Conservation (phyloP, 805 yeast species). For the Yarrowia sp. region DNA sequence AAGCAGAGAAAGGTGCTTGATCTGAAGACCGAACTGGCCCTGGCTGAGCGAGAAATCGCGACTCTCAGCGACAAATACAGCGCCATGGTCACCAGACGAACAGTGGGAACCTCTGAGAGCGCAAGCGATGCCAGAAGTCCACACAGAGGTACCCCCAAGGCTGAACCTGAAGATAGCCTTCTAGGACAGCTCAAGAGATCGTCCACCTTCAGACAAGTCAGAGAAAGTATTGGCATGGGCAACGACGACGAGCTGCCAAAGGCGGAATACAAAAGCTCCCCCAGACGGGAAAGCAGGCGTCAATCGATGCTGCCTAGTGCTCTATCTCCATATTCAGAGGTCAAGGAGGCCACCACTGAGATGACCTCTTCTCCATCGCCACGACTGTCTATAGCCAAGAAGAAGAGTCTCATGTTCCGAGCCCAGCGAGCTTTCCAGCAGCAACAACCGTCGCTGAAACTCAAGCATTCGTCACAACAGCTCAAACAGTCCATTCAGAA, state of each 20-base stretch:
- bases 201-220: constrained; percentile 22
- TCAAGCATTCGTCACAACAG: constrained; percentile 38
- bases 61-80: constrained; percentile 18
- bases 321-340: constrained; percentile 13
- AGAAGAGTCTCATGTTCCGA: constrained; percentile 38
- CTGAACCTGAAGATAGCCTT: constrained; percentile 7
- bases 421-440: constrained; percentile 35
- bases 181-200: constrained; percentile 28
- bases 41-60: constrained; percentile 27
- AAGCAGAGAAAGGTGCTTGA: constrained; percentile 34
- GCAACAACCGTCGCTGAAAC: constrained; percentile 22
- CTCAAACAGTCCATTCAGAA: constrained; percentile 31
- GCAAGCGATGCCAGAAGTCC: background rate
- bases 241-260: background rate
- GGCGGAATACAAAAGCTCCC: background rate
- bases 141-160: background rate
- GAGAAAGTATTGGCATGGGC: constrained; percentile 30
- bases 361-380: constrained; percentile 9
- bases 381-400: constrained; percentile 32
- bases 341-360: constrained; percentile 4
- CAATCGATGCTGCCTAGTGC: constrained; percentile 25
- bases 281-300: constrained; percentile 22
- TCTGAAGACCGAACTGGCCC: constrained; percentile 24
- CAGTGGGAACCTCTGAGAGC: constrained; percentile 14
- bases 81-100: constrained; percentile 29